Evolutionary conservation across 2,329 filamentous ascomycete genomes (phyloP).

Genomic region (Xylaria sp.): DNA sequence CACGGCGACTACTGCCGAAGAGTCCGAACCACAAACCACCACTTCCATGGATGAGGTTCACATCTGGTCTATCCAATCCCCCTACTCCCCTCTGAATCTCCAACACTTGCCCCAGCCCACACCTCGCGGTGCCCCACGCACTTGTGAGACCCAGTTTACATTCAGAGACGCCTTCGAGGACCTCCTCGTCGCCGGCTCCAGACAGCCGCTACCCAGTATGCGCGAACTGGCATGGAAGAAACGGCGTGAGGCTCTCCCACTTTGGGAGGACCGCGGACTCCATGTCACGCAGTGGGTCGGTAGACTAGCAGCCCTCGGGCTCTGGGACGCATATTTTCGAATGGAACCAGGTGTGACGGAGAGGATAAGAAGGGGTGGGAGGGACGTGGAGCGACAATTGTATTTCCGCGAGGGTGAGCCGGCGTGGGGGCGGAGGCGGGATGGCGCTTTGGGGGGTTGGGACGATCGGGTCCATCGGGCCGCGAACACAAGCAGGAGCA

Average conservation of each 20-base stretch:
- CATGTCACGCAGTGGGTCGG: conserved; percentile 56
- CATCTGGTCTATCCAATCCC: conserved; percentile 52
- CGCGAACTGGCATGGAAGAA: conserved; percentile 36
- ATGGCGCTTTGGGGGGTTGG: neutral
- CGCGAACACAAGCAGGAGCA: neutral
- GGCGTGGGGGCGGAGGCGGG: neutral
- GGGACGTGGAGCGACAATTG: neutral
- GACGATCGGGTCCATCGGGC: neutral
- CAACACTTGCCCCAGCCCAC: conserved; percentile 58
- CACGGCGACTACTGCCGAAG: neutral
- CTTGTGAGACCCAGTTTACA: conserved; percentile 52
- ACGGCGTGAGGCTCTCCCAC: neutral
- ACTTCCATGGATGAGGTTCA: conserved; percentile 43
- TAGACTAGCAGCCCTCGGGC: conserved; percentile 51
- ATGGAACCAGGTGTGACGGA: conserved; percentile 28
- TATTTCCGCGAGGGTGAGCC: neutral
- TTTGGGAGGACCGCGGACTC: conserved; percentile 44
- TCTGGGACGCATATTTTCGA: conserved; percentile 51
- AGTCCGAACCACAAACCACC: conserved; percentile 8
- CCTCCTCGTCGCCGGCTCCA: conserved; percentile 59
- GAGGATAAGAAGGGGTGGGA: neutral
- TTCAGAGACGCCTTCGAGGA: conserved; percentile 69
- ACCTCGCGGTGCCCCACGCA: conserved; percentile 53
- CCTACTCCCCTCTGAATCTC: conserved; percentile 59
- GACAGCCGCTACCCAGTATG: conserved; percentile 55